phyloP scores from a whole-genome alignment of 2,329 filamentous ascomycete species.

The Blumeria graminis region DNA sequence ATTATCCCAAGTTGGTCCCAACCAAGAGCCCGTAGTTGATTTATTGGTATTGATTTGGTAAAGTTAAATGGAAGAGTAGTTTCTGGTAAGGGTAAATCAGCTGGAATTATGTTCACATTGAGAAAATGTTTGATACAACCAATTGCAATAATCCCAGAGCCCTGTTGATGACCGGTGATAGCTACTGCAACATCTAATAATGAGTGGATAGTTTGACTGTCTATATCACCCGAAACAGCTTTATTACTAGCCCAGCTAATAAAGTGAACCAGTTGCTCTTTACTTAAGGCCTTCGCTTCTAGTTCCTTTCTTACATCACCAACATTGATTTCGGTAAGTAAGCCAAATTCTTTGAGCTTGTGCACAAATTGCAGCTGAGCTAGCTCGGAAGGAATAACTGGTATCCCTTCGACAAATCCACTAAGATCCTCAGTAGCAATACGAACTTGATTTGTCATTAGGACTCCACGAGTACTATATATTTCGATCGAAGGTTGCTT shows the following conservation, averaged over 20 bases:
- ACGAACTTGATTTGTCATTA: slow-evolving; percentile 64
- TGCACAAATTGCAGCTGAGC: slow-evolving; percentile 51
- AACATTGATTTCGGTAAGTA: slow-evolving; percentile 72
- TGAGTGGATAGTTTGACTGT: slow-evolving; percentile 37
- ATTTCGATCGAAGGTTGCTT: slow-evolving; percentile 64
- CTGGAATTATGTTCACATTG: slow-evolving; percentile 52
- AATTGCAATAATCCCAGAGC: slow-evolving; percentile 50
- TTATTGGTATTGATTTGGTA: slow-evolving; percentile 40
- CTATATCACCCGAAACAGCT: slow-evolving; percentile 46
- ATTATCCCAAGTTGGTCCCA: slow-evolving; percentile 72
- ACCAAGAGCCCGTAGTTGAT: slow-evolving; percentile 54
- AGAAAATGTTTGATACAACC: slow-evolving; percentile 53
- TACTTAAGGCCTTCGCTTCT: slow-evolving; percentile 55
- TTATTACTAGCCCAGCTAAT: slow-evolving; percentile 63
- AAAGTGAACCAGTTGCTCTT: slow-evolving; percentile 58
- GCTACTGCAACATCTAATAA: slow-evolving; percentile 65
- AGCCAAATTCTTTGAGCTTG: slow-evolving; percentile 59
- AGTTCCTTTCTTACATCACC: slow-evolving; percentile 68
- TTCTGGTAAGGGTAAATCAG: slow-evolving; percentile 57
- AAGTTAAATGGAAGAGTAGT: slow-evolving; percentile 69
- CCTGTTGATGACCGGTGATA: slow-evolving; percentile 32
- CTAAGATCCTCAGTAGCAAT: slow-evolving; percentile 40
- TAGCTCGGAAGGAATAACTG: slow-evolving; percentile 58
- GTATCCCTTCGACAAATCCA: slow-evolving; percentile 69
- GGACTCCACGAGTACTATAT: slow-evolving; percentile 65